Percentiles rank a stretch among this genome's conserved stretches.
phyloP scores from a whole-genome alignment of 2,329 filamentous ascomycete species.

The Simplicillium aogashimaense region DNA sequence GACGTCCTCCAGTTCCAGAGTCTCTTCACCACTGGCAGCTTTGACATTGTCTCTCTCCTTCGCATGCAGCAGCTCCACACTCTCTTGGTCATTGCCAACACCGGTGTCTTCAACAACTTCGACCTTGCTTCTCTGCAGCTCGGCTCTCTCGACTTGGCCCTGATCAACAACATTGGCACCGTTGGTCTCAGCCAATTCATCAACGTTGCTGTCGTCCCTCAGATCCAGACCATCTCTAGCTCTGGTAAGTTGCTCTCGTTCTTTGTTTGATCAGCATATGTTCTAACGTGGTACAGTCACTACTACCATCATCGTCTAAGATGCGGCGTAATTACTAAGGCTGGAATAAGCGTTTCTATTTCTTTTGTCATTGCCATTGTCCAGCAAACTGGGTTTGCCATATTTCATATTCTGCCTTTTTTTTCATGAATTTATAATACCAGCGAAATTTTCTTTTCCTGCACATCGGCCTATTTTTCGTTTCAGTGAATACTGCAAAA shows the following conservation, averaged over 20 bases:
- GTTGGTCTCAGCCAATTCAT: slow-evolving; percentile 20
- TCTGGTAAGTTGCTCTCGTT: slow-evolving; percentile 9
- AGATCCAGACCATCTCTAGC: slow-evolving; percentile 17
- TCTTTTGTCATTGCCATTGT: no score
- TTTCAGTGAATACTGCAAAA: no score
- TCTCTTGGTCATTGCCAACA: slow-evolving; percentile 20
- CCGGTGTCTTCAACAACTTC: slow-evolving; percentile 18
- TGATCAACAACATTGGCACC: slow-evolving; percentile 15
- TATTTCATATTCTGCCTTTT: no score
- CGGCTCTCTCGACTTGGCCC: slow-evolving; percentile 17
- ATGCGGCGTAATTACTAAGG: not conserved
- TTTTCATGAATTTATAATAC: no score
- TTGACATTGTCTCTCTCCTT: slow-evolving; percentile 29
- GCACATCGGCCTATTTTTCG: no score
- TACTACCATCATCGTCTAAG: slow-evolving; percentile 4
- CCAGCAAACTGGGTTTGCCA: no score
- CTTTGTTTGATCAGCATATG: not conserved
- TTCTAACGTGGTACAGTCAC: slow-evolving; percentile 1
- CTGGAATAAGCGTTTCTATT: not conserved
- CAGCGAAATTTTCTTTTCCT: no score
- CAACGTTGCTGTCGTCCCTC: slow-evolving; percentile 13
- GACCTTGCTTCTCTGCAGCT: slow-evolving; percentile 17
- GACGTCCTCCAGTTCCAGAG: slow-evolving; percentile 30
- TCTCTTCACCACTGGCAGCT: slow-evolving; percentile 28
- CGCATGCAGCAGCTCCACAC: slow-evolving; percentile 30